phyloP scores from a whole-genome alignment of 129 eudicot species.

The Flaveria sonorensis region DNA sequence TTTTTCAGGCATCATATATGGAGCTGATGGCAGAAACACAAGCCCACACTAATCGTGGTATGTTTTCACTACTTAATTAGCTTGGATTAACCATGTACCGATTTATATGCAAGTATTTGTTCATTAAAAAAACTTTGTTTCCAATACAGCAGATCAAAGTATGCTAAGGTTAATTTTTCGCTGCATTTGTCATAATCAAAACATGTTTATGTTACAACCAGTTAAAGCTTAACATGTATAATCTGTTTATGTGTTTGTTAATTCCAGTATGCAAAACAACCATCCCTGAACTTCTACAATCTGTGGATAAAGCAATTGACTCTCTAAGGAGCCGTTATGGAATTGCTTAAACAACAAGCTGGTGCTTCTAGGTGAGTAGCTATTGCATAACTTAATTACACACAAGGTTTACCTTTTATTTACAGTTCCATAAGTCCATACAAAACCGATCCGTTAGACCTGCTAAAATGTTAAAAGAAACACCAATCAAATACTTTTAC shows the following conservation, averaged over 20 bases:
- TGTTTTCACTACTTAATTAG: conserved; percentile 28
- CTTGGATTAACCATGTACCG: conserved; percentile 12
- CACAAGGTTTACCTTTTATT: conserved; percentile 5
- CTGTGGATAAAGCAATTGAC: conserved; percentile 67
- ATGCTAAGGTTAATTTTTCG: not conserved
- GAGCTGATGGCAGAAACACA: conserved; percentile 77
- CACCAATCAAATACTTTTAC: not conserved
- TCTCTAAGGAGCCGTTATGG: conserved; percentile 67
- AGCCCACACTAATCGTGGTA: conserved; percentile 76
- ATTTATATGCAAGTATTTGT: not conserved
- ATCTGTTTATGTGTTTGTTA: conserved; percentile 7
- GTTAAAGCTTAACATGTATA: conserved; percentile 4
- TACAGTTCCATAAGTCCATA: not conserved
- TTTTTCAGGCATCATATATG: conserved; percentile 71
- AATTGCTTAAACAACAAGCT: conserved; percentile 42
- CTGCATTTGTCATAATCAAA: not conserved
- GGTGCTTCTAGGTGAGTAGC: conserved; percentile 33
- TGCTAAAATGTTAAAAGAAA: conserved; percentile 15
- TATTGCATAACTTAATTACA: conserved; percentile 15
- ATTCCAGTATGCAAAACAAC: conserved; percentile 71
- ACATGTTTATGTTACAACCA: not conserved
- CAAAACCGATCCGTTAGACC: not conserved
- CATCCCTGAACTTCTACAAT: conserved; percentile 74
- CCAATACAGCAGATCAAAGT: conserved; percentile 13
- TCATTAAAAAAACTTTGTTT: not conserved